These are phyloP conservation scores for Noccaea bulbosa DNA, from an alignment of 345 rosid species.

Conservation along the genomic window DNA sequence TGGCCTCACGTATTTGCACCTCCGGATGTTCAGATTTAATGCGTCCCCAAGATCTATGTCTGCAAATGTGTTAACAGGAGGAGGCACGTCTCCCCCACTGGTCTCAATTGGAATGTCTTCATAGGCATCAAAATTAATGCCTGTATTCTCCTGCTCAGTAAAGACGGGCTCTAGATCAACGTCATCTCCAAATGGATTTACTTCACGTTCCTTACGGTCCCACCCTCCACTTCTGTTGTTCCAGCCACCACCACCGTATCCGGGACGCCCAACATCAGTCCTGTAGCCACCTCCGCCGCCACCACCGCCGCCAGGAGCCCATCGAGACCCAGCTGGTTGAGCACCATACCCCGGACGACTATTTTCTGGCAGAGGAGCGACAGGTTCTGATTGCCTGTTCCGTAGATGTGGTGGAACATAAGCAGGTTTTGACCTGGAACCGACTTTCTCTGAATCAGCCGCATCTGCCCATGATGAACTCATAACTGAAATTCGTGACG, in stretches of 20 bases:
- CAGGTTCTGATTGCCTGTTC: constrained; percentile 64
- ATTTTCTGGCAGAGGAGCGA: constrained; percentile 51
- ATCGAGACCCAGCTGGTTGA: constrained; percentile 59
- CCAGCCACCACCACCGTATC: constrained; percentile 61
- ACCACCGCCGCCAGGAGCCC: constrained; percentile 52
- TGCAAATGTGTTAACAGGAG: constrained; percentile 90
- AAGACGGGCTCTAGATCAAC: constrained; percentile 51
- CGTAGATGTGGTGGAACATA: constrained; percentile 94
- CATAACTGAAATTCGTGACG: constrained; percentile 50
- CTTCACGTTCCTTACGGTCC: constrained; percentile 82
- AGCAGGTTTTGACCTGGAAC: constrained; percentile 50
- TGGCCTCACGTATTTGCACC: constrained; percentile 98
- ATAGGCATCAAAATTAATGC: constrained; percentile 94
- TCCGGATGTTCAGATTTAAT: constrained; percentile 73
- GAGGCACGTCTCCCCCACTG: constrained; percentile 91
- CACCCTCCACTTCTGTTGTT: constrained; percentile 73
- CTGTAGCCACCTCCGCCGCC: constrained; percentile 44
- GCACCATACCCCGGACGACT: constrained; percentile 54
- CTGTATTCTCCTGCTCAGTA: constrained; percentile 73
- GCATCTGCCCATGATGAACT: constrained; percentile 98
- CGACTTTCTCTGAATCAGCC: constrained; percentile 79
- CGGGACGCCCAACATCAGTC: constrained; percentile 40
- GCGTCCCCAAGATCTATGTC: constrained; percentile 96
- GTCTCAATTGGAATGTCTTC: constrained; percentile 98
- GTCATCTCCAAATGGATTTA: constrained; percentile 85